Conservation (phyloP, 169 alveolate species). For the Cyclospora cayetanensis region DNA sequence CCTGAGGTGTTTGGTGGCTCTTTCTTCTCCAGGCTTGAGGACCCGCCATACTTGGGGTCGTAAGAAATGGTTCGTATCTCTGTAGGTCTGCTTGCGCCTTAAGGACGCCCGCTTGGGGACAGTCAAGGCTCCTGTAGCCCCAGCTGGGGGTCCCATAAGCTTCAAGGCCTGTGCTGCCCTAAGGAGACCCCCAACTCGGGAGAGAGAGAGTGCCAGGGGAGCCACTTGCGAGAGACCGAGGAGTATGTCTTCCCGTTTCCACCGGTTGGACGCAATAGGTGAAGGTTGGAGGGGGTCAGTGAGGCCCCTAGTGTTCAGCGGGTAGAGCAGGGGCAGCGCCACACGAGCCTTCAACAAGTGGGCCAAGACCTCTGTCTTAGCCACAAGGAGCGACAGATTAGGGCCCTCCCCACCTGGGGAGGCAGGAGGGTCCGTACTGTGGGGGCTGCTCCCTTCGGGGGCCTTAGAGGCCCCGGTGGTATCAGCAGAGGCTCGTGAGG, state of each 20-base stretch:
- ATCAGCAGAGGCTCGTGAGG: not conserved
- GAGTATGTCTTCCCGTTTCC: not conserved
- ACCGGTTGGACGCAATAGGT: not conserved
- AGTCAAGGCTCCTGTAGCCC: not conserved
- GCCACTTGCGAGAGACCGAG: not conserved
- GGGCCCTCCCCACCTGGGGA: no score
- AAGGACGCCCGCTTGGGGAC: not conserved
- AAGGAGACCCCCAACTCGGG: not conserved
- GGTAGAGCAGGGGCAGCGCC: slow-evolving; percentile 81
- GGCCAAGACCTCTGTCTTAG: slow-evolving; percentile 74
- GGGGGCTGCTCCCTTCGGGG: not conserved
- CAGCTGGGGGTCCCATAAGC: not conserved
- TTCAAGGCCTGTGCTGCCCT: not conserved
- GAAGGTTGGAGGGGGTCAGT: not conserved
- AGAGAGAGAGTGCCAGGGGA: not conserved
- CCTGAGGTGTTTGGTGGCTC: slow-evolving; percentile 83
- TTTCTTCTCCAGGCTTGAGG: slow-evolving; percentile 85
- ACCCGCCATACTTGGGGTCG: slow-evolving; percentile 86
- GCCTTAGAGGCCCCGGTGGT: not conserved
- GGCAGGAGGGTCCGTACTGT: not conserved
- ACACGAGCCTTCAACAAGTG: slow-evolving; percentile 77
- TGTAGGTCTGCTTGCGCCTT: no score
- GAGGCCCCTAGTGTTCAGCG: slow-evolving; percentile 72
- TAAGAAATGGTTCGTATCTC: slow-evolving; percentile 70
- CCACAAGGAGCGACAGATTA: slow-evolving; percentile 28